These are phyloP conservation scores for Acrasis kona DNA, from an alignment of 78 protist genomes.

Conservation along the genomic window DNA sequence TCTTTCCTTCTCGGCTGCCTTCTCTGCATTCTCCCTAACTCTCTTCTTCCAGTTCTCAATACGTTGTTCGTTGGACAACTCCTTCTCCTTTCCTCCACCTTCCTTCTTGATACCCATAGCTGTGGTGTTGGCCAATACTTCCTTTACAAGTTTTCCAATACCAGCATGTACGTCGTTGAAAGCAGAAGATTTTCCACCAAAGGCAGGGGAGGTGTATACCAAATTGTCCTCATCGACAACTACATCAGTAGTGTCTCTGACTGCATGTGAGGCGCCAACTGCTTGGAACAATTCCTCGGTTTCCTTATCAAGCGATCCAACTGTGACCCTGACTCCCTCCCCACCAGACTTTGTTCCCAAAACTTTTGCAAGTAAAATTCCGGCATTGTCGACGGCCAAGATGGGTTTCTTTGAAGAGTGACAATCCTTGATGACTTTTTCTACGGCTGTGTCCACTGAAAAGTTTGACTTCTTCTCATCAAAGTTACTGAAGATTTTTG, in stretches of 20 bases:
- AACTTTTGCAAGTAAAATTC: slow-evolving; percentile 10
- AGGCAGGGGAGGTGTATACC: slow-evolving; percentile 11
- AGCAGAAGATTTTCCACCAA: neutral
- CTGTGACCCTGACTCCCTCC: neutral
- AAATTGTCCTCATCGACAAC: neutral
- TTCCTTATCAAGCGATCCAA: neutral
- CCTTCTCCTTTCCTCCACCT: neutral
- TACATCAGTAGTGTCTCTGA: neutral
- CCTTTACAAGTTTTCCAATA: neutral
- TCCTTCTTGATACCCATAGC: neutral
- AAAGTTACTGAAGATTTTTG: slow-evolving; percentile 12
- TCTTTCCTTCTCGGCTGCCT: neutral
- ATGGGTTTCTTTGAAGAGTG: slow-evolving; percentile 21
- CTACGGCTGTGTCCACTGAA: neutral
- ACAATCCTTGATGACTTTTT: slow-evolving; percentile 6
- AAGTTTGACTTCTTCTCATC: neutral
- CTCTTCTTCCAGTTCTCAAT: too few species aligned
- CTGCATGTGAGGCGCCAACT: neutral
- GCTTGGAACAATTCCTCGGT: neutral
- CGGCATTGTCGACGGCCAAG: neutral
- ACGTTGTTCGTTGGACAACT: neutral
- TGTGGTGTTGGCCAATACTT: too few species aligned
- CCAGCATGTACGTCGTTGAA: neutral
- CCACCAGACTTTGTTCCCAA: slow-evolving; percentile 1
- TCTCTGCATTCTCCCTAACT: neutral